These are phyloP conservation scores for Yamadazyma aaseri DNA, from an alignment of 1,139 yeast species.

Conservation along the genomic window DNA sequence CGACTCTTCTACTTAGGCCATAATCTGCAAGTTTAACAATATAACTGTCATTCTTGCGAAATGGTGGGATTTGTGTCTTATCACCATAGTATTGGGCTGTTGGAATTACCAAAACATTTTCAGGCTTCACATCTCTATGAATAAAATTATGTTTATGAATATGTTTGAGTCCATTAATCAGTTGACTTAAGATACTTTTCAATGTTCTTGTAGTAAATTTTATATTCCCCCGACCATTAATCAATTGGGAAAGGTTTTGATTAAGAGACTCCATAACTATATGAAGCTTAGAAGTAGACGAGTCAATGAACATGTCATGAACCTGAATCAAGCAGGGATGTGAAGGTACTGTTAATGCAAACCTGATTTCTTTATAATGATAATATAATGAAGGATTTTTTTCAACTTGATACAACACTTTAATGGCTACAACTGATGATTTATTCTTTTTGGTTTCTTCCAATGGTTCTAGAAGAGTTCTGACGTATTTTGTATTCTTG, in stretches of 20 bases:
- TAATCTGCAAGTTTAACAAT: constrained; percentile 86
- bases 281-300: constrained; percentile 54
- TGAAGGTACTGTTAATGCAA: constrained; percentile 67
- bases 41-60: constrained; percentile 45
- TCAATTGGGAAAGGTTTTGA: constrained; percentile 72
- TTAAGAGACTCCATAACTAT: constrained; percentile 90
- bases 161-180: constrained; percentile 75
- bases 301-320: constrained; percentile 76
- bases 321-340: constrained; percentile 73
- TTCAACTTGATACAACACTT: constrained; percentile 65
- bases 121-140: constrained; percentile 84
- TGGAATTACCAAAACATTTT: constrained; percentile 70
- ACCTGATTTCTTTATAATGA: constrained; percentile 70
- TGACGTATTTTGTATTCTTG: constrained; percentile 22
- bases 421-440: constrained; percentile 71
- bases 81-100: constrained; percentile 52
- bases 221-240: constrained; percentile 52
- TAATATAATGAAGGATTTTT: constrained; percentile 54
- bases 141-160: constrained; percentile 74
- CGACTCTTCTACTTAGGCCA: constrained; percentile 75
- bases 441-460: constrained; percentile 22
- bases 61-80: constrained; percentile 39
- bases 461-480: constrained; percentile 52
- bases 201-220: constrained; percentile 59
- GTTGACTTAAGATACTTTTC: constrained; percentile 65